These are phyloP conservation scores for Hylodesmum podocarpum DNA, from an alignment of 306 rosid genomes.

Conservation along the genomic window DNA sequence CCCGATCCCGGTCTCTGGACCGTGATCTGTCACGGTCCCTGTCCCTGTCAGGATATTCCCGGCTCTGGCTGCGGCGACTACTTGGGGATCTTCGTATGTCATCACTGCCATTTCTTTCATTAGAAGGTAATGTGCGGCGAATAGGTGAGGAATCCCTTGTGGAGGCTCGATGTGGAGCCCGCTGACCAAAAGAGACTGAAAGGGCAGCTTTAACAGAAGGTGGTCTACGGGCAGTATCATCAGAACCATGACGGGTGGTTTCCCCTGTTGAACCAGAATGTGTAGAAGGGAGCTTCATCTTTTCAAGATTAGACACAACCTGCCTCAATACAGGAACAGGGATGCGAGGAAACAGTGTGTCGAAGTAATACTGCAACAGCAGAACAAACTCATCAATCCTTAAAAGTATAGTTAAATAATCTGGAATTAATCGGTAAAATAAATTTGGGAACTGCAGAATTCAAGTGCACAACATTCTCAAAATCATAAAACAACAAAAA, in stretches of 20 bases:
- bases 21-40: constrained; percentile 44
- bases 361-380: constrained; percentile 88
- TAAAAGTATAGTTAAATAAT: constrained; percentile 10
- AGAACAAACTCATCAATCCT: constrained; percentile 35
- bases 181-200: constrained; percentile 97
- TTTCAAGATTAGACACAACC: constrained; percentile 73
- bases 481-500: constrained; percentile 13
- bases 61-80: constrained; percentile 68
- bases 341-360: constrained; percentile 96
- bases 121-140: constrained; percentile 65
- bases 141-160: constrained; percentile 97
- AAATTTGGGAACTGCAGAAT: not conserved
- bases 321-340: constrained; percentile 98
- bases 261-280: constrained; percentile 90
- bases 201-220: constrained; percentile 98
- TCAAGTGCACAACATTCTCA: not conserved
- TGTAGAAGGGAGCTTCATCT: constrained; percentile 77
- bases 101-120: constrained; percentile 58
- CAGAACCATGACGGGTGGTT: constrained; percentile 83
- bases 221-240: constrained; percentile 97
- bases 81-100: constrained; percentile 59
- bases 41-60: constrained; percentile 68
- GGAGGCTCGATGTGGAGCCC: constrained; percentile 98
- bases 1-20: constrained; percentile 47
- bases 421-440: not conserved